These are phyloP conservation scores for Colletotrichum plurivorum DNA, from an alignment of 2,329 filamentous ascomycete species.

Conservation along the genomic window DNA sequence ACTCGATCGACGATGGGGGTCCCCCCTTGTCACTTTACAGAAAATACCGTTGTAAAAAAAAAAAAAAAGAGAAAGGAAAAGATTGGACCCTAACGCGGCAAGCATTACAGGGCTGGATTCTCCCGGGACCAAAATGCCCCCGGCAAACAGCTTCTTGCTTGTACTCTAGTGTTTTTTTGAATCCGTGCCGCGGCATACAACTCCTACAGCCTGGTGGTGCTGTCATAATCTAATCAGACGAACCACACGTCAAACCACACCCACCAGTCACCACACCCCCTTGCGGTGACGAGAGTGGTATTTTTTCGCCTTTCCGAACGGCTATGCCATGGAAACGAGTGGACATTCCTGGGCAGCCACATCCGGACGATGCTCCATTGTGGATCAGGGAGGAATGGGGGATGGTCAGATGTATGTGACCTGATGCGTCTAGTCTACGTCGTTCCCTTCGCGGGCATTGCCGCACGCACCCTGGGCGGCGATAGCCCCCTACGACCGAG, in stretches of 20 bases:
- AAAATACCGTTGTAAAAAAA: neutral
- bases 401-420: slow-evolving; percentile 35
- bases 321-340: slow-evolving; percentile 7
- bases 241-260: neutral
- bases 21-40: neutral
- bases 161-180: too few species aligned
- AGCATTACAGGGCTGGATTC: too few species aligned
- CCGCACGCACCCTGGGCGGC: neutral
- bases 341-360: slow-evolving; percentile 13
- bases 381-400: slow-evolving; percentile 2
- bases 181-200: too few species aligned
- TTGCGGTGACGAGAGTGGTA: slow-evolving; percentile 9
- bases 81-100: too few species aligned
- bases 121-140: too few species aligned
- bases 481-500: neutral
- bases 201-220: too few species aligned
- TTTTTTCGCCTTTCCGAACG: too few species aligned
- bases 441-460: slow-evolving; percentile 10
- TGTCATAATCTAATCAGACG: too few species aligned
- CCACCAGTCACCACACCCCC: neutral
- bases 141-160: too few species aligned
- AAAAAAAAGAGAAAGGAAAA: too few species aligned
- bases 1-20: slow-evolving; percentile 31
- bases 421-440: slow-evolving; percentile 12
- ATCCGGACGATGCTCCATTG: slow-evolving; percentile 23